A percentile compares a stretch with the other conserved stretches of the same genome.
Conservation (phyloP, 352 stramenopile species). For the Phytophthora idaei region DNA sequence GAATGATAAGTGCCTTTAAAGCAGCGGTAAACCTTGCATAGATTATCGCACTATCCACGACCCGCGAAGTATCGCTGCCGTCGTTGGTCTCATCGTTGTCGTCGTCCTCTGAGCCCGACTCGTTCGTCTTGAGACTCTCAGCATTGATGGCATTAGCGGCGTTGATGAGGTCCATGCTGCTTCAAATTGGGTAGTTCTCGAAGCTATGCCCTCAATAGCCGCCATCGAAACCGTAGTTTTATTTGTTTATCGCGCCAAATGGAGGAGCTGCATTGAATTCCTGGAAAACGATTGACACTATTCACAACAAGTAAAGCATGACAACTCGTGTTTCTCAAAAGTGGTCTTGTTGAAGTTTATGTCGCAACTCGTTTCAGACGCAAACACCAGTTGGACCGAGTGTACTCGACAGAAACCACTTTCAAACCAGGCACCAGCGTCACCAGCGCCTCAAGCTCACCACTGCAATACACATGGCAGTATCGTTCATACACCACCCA, state of each 20-base stretch:
- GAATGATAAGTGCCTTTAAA: not conserved
- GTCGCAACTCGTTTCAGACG: conserved; percentile 40
- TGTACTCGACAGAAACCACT: conserved; percentile 70
- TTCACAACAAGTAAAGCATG: too few relatives aligned
- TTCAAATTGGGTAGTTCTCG: not conserved
- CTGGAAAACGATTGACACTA: too few relatives aligned
- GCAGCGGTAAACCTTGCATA: conserved; percentile 27
- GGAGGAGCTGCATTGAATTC: too few relatives aligned
- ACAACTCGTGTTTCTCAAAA: too few relatives aligned
- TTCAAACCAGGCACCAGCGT: conserved; percentile 57
- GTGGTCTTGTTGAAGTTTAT: not conserved
- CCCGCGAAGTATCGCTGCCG: conserved; percentile 21
- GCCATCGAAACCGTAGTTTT: not conserved
- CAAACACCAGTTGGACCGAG: conserved; percentile 83
- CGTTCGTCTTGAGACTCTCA: not conserved
- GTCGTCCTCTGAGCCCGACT: not conserved
- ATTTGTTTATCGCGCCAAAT: not conserved
- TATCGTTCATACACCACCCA: conserved; percentile 87
- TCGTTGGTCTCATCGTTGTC: conserved; percentile 7
- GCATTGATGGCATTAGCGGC: not conserved
- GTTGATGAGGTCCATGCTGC: not conserved
- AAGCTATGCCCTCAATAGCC: not conserved
- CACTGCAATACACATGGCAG: conserved; percentile 80
- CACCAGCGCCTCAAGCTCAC: conserved; percentile 74
- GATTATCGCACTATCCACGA: conserved; percentile 24